A percentile compares a stretch with the other conserved stretches of the same genome.
These are phyloP conservation scores for Gynandropsis gynandra DNA, from an alignment of 345 rosid species.

Conservation along the genomic window DNA sequence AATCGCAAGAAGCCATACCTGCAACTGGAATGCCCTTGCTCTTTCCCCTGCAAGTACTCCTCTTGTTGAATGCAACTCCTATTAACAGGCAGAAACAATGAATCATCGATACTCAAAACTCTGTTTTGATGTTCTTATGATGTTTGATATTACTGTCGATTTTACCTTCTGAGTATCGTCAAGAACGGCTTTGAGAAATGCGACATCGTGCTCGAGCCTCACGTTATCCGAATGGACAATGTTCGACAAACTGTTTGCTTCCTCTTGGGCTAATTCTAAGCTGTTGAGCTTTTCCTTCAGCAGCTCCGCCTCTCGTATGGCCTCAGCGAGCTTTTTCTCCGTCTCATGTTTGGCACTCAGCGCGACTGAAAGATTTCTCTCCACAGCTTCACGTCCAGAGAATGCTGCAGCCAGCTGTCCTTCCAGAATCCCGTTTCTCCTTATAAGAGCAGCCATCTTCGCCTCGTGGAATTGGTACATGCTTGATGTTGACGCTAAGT, in stretches of 20 bases:
- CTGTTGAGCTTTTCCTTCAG: conserved; percentile 79
- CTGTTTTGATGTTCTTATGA: too few relatives aligned
- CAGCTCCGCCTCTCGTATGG: conserved; percentile 68
- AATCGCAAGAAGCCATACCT: conserved; percentile 40
- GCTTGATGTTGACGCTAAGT: conserved; percentile 46
- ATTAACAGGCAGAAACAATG: too few relatives aligned
- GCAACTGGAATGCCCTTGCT: conserved; percentile 89
- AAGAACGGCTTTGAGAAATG: conserved; percentile 89
- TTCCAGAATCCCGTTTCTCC: conserved; percentile 68
- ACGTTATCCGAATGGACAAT: conserved; percentile 92
- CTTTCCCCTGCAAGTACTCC: conserved; percentile 86
- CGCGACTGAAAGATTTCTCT: conserved; percentile 61
- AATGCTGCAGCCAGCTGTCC: conserved; percentile 68
- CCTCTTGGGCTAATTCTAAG: conserved; percentile 76
- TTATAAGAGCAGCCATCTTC: conserved; percentile 58
- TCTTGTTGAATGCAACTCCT: conserved; percentile 69
- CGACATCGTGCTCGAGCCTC: conserved; percentile 95
- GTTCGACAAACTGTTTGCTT: conserved; percentile 75
- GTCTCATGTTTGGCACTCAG: conserved; percentile 70
- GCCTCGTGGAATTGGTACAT: conserved; percentile 65
- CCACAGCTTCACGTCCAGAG: conserved; percentile 60
- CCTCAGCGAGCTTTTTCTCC: conserved; percentile 61
- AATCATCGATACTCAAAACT: too few relatives aligned
- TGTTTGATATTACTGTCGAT: too few relatives aligned
- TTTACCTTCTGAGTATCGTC: conserved; percentile 98